Conservation (phyloP, 1,284 basidiomycete species). For the Sanghuangporus sanghuang region DNA sequence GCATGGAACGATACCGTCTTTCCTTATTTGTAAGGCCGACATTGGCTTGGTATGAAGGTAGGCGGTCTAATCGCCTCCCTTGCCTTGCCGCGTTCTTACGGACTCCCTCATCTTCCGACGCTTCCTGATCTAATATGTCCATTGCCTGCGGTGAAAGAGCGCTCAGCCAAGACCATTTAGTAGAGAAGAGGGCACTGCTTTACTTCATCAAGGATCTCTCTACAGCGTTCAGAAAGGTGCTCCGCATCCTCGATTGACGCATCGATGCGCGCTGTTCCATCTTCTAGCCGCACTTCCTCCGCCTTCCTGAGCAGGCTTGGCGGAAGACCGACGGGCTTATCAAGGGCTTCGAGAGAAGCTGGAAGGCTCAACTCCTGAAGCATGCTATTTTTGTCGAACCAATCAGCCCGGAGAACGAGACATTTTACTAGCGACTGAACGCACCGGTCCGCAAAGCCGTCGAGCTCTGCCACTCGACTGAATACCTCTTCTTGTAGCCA, state of each 20-base stretch:
- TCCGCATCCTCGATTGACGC: constrained; percentile 71
- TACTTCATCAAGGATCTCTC: constrained; percentile 73
- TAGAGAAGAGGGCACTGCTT: constrained; percentile 18
- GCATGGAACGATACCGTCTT: constrained; percentile 64
- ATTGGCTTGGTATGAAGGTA: constrained; percentile 79
- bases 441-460: constrained; percentile 60
- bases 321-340: constrained; percentile 83
- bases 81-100: constrained; percentile 38
- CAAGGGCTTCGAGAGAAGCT: constrained; percentile 82
- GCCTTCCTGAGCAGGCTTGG: constrained; percentile 84
- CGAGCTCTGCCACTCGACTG: constrained; percentile 59
- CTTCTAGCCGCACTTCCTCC: constrained; percentile 76
- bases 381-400: constrained; percentile 37
- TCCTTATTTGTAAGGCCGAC: constrained; percentile 65
- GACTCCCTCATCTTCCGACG: constrained; percentile 77
- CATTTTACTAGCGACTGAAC: constrained; percentile 23
- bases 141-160: constrained; percentile 51
- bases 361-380: constrained; percentile 79
- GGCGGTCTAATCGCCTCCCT: constrained; percentile 38
- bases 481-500: constrained; percentile 69
- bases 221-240: constrained; percentile 59
- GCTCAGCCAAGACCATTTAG: neutral
- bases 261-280: constrained; percentile 72
- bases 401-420: constrained; percentile 2
- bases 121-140: constrained; percentile 86